These are phyloP conservation scores for Sisymbrium irio DNA, from an alignment of 345 rosid species.

Conservation along the genomic window DNA sequence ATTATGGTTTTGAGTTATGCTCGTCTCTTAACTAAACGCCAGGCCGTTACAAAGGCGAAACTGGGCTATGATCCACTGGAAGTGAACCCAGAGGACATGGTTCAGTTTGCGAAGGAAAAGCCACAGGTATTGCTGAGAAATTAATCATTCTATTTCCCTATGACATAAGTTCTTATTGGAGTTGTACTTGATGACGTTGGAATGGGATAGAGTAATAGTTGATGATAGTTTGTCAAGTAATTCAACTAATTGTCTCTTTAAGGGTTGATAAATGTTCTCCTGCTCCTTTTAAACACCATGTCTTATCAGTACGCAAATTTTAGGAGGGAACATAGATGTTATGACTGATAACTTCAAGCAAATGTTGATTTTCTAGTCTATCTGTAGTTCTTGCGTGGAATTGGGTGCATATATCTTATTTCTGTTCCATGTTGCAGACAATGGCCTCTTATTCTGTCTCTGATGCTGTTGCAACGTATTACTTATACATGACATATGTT, in stretches of 20 bases:
- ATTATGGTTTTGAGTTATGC: constrained; percentile 11
- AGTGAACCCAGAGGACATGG: constrained; percentile 99
- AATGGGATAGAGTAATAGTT: constrained; percentile 9
- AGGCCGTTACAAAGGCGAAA: constrained; percentile 98
- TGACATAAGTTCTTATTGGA: neutral
- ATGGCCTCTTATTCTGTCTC: constrained; percentile 99
- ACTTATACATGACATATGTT: constrained; percentile 94
- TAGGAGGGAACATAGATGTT: constrained; percentile 1
- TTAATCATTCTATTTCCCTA: constrained; percentile 14
- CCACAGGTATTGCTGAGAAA: constrained; percentile 66
- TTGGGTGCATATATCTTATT: constrained; percentile 21
- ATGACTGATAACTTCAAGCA: neutral
- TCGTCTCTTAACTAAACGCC: constrained; percentile 27
- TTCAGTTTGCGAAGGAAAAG: constrained; percentile 84
- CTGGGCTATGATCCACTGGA: constrained; percentile 95
- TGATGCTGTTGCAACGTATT: constrained; percentile 96
- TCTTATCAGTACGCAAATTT: constrained; percentile 11
- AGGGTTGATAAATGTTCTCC: neutral
- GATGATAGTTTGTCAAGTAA: neutral
- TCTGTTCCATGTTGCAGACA: constrained; percentile 49
- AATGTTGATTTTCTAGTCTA: constrained; percentile 22
- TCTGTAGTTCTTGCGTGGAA: constrained; percentile 1
- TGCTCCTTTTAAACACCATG: neutral
- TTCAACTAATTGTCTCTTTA: constrained; percentile 3
- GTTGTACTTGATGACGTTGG: constrained; percentile 4